A percentile compares a stretch with the other conserved stretches of the same genome.
phyloP scores from a whole-genome alignment of 768 basidiomycete genomes.

The Lentinula lateritia region DNA sequence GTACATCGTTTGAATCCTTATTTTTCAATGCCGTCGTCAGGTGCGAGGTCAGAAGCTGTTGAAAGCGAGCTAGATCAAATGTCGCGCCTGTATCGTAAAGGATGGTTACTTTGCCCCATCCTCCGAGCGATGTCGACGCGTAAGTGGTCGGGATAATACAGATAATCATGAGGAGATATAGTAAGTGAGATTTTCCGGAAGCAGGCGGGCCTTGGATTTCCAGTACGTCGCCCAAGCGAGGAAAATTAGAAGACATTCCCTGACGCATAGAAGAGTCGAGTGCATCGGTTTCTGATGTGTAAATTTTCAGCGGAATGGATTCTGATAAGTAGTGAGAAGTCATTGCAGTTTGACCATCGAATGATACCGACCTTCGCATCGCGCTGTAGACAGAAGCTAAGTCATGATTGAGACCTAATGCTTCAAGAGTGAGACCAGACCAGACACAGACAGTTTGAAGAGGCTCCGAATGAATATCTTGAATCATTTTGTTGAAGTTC shows the following conservation, averaged over 20 bases:
- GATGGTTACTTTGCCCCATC: slow-evolving; percentile 61
- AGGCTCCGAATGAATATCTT: slow-evolving; percentile 26
- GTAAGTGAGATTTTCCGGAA: slow-evolving; percentile 76
- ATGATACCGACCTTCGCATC: slow-evolving; percentile 25
- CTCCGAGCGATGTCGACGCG: slow-evolving; percentile 32
- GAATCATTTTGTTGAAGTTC: slow-evolving; percentile 19
- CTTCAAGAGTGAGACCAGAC: not conserved
- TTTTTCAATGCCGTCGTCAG: slow-evolving; percentile 25
- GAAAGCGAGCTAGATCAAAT: slow-evolving; percentile 55
- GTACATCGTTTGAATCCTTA: slow-evolving; percentile 13
- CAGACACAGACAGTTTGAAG: slow-evolving; percentile 24
- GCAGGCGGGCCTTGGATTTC: slow-evolving; percentile 73
- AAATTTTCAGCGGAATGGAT: slow-evolving; percentile 2
- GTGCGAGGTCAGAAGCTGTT: slow-evolving; percentile 43
- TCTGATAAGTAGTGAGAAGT: not conserved
- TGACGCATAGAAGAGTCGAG: slow-evolving; percentile 18
- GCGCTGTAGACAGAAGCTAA: slow-evolving; percentile 40
- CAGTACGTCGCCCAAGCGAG: slow-evolving; percentile 55
- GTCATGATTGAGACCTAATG: not conserved
- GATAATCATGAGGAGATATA: slow-evolving; percentile 56
- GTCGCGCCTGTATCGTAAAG: slow-evolving; percentile 67
- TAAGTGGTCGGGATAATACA: slow-evolving; percentile 48
- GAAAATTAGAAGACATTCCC: slow-evolving; percentile 8
- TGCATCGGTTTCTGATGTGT: slow-evolving; percentile 19
- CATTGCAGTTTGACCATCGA: not conserved